A percentile compares a stretch with the other conserved stretches of the same genome.
Evolutionary conservation across 176 grass and related monocot genomes (phyloP).

Genomic region (Tillandsia fasciculata): DNA sequence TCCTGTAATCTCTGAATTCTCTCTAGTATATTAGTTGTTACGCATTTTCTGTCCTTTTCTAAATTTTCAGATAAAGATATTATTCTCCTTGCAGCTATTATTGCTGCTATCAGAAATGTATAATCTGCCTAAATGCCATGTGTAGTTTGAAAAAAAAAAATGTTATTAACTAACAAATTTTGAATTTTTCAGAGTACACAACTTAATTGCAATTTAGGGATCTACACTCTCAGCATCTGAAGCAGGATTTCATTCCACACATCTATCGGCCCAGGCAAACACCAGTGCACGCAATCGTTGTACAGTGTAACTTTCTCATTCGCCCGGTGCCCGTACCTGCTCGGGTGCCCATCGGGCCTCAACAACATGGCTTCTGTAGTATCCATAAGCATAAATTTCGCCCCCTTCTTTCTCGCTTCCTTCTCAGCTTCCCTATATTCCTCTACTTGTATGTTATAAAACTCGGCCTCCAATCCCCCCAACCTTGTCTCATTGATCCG

Average conservation of each 20-base stretch:
- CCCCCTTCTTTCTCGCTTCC: not conserved
- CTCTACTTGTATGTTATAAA: constrained; percentile 40
- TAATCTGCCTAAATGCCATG: not conserved
- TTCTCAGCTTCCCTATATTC: constrained; percentile 30
- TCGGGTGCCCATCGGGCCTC: constrained; percentile 62
- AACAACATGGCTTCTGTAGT: constrained; percentile 37
- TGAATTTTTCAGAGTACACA: not conserved
- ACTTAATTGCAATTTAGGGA: not conserved
- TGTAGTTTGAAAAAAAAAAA: not conserved
- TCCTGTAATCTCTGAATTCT: not conserved
- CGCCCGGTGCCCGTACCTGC: constrained; percentile 40
- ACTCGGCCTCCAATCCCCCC: constrained; percentile 24
- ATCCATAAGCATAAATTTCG: constrained; percentile 25
- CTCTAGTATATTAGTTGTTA: not conserved
- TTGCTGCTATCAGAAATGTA: not conserved
- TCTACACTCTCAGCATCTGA: constrained; percentile 23
- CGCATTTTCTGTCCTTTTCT: too few species aligned
- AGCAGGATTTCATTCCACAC: constrained; percentile 56
- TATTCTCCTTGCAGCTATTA: too few species aligned
- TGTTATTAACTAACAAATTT: not conserved
- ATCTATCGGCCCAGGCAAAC: constrained; percentile 54
- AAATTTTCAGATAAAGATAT: too few species aligned
- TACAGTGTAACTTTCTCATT: constrained; percentile 31
- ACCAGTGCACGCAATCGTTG: constrained; percentile 81
- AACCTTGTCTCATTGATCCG: constrained; percentile 17